Conservation (phyloP, 371 early-diverging fungal genomes). For the Actinomortierella ambigua region DNA sequence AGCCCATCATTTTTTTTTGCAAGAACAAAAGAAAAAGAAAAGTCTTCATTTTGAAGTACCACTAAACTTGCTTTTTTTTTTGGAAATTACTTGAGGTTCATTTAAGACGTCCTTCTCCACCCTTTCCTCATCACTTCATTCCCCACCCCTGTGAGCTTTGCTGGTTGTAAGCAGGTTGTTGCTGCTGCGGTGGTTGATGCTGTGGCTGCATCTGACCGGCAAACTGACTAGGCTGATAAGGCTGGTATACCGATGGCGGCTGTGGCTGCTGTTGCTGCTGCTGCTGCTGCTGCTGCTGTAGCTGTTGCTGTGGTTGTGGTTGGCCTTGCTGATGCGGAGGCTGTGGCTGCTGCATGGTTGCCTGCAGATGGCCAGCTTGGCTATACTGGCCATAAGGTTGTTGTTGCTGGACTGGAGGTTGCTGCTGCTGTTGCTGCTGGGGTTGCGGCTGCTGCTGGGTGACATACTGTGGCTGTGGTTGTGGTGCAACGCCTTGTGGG, state of each 20-base stretch:
- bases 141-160: slow-evolving; percentile 4
- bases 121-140: not conserved
- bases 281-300: slow-evolving; percentile 12
- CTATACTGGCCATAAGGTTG: slow-evolving; percentile 3
- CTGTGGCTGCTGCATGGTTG: slow-evolving; percentile 11
- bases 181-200: slow-evolving; percentile 4
- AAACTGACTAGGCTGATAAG: slow-evolving; percentile 19
- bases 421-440: slow-evolving; percentile 19
- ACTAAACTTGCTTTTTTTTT: too few species aligned
- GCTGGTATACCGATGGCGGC: slow-evolving; percentile 37
- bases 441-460: not conserved
- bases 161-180: not conserved
- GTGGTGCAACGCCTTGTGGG: too few species aligned
- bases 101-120: not conserved
- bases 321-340: slow-evolving; percentile 15
- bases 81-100: not conserved
- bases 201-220: slow-evolving; percentile 9
- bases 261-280: slow-evolving; percentile 37
- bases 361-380: slow-evolving; percentile 3
- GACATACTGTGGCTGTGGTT: not conserved
- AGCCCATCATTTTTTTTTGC: not conserved
- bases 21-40: not conserved
- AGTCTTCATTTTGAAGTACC: not conserved
- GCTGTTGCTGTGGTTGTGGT: slow-evolving; percentile 22
- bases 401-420: slow-evolving; percentile 4